Conservation (phyloP, 1,284 basidiomycete species). For the Ustilago curta region DNA sequence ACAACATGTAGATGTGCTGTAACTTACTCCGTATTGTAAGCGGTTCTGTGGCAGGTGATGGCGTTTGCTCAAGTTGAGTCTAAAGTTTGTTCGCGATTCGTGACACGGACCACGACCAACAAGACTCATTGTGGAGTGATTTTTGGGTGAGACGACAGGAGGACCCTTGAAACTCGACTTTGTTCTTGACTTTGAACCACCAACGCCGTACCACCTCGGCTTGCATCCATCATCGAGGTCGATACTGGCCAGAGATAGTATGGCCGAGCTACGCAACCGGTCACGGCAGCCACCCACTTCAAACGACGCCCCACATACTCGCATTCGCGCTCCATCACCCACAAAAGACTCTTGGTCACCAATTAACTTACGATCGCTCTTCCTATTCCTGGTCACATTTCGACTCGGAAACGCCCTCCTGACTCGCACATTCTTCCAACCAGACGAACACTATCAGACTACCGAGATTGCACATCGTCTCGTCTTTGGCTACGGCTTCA, state of each 20-base stretch:
- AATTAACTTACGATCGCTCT: slow-evolving; percentile 16
- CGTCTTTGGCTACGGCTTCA: slow-evolving; percentile 89
- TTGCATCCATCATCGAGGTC: not conserved
- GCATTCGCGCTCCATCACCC: not conserved
- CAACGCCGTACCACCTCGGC: not conserved
- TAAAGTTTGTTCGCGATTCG: too few relatives aligned
- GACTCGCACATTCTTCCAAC: slow-evolving; percentile 92
- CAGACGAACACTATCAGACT: slow-evolving; percentile 96
- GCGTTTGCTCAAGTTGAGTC: too few relatives aligned
- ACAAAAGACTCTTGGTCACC: not conserved
- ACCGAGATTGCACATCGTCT: slow-evolving; percentile 89
- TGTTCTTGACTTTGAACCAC: not conserved
- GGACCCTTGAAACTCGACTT: too few relatives aligned
- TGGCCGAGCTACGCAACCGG: slow-evolving; percentile 4
- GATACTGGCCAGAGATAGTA: not conserved
- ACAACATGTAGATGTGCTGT: too few relatives aligned
- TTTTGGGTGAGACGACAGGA: too few relatives aligned
- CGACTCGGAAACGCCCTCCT: slow-evolving; percentile 74
- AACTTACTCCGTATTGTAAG: too few relatives aligned
- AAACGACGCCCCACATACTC: not conserved
- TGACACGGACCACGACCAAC: too few relatives aligned
- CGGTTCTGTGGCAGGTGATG: too few relatives aligned
- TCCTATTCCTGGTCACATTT: slow-evolving; percentile 64
- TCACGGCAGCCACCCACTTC: not conserved
- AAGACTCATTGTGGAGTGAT: too few relatives aligned